Evolutionary conservation across 1,284 basidiomycete species (phyloP), one percentile per base, ranked within the genome.

Genomic region (Trametes polyzona): DNA sequence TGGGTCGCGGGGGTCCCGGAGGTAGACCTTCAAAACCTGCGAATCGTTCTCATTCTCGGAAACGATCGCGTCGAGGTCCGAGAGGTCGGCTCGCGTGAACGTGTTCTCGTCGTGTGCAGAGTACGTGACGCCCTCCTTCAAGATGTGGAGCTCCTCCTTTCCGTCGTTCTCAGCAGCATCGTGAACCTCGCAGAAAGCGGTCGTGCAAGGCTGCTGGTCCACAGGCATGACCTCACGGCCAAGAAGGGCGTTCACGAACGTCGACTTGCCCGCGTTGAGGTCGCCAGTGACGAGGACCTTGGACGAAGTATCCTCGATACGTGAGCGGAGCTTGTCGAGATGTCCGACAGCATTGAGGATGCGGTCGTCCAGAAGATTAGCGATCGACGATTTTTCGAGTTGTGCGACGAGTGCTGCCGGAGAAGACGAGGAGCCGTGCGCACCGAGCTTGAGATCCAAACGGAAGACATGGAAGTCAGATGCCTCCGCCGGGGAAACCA

Each of bases 261-360:
- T 99, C 30, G 95, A 98, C 76, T 99, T 99, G 68, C 97, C 97
- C 29, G 97, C 93, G 71, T 99, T 99, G 58, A 99, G 83, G 73
- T 99, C 97, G 64, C 97, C 97, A n/a, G 97, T 99, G 59, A 99
- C 94, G 60, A 99, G 86, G 42, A 99, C 96, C 71, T 98, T 95
- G 65, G 94, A 96, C 12, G 94, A 93, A 2, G 88, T 95, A 73
- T 98, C 96, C 70, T 92, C 82, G 19, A 99, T 89, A 44, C 97
- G 91, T 55, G 85, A 81, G 47, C 90, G 87, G 59, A 99, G 87
- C 66, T 91, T 92, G 62, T 90, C 83, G 56, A 99, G 85, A 69
- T 99, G 96, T 12, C 81, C 80, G 48, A 93, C 74, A 7, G 95
- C 86, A 23, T 86, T 77, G n/a, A 79, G 77, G 68, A 99, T 86